Percentiles rank a stretch among this genome's conserved stretches.
Evolutionary conservation across 192 early-diverging fungal genomes (phyloP).

Genomic region (Phlyctochytrium planicorne): DNA sequence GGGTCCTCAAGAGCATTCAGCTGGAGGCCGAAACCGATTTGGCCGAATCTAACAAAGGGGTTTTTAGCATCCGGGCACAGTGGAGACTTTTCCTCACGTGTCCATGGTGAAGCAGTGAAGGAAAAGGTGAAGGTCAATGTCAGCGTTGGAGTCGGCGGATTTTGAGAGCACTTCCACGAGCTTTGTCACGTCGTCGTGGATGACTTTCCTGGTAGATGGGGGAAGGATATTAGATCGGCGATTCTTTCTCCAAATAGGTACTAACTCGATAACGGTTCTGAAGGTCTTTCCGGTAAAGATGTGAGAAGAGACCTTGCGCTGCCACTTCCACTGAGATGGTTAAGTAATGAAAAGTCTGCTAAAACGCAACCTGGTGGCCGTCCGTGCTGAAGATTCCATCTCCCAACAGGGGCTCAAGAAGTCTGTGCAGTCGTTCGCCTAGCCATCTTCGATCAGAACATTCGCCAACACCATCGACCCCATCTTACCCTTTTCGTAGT

Average conservation of each 20-base stretch:
- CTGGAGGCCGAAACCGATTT: background rate
- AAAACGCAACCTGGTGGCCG: too few species aligned
- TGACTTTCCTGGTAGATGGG: slow-evolving; percentile 16
- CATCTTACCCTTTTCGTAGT: slow-evolving; percentile 25
- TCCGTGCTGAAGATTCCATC: slow-evolving; percentile 55
- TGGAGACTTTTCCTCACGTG: background rate
- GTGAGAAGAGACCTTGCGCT: slow-evolving; percentile 52
- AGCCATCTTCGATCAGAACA: background rate
- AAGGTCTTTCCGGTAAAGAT: slow-evolving; percentile 41
- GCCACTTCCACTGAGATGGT: slow-evolving; percentile 61
- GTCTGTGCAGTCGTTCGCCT: background rate
- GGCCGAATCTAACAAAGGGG: background rate
- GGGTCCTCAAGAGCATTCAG: background rate
- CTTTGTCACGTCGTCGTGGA: slow-evolving; percentile 9
- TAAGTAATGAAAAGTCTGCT: too few species aligned
- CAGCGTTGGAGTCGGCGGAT: slow-evolving; percentile 21
- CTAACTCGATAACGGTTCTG: slow-evolving; percentile 12
- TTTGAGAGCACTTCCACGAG: slow-evolving; percentile 31
- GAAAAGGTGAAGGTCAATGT: slow-evolving; percentile 7
- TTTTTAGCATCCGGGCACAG: background rate
- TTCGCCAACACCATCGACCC: background rate
- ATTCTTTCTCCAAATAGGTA: slow-evolving; percentile 5
- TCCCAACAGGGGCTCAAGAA: background rate
- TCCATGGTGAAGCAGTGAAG: slow-evolving; percentile 6
- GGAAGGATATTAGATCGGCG: slow-evolving; percentile 17